Evolutionary conservation across 2,329 filamentous ascomycete genomes (phyloP), one percentile per base, ranked within the genome.

Genomic region (Aphanoascus verrucosus): DNA sequence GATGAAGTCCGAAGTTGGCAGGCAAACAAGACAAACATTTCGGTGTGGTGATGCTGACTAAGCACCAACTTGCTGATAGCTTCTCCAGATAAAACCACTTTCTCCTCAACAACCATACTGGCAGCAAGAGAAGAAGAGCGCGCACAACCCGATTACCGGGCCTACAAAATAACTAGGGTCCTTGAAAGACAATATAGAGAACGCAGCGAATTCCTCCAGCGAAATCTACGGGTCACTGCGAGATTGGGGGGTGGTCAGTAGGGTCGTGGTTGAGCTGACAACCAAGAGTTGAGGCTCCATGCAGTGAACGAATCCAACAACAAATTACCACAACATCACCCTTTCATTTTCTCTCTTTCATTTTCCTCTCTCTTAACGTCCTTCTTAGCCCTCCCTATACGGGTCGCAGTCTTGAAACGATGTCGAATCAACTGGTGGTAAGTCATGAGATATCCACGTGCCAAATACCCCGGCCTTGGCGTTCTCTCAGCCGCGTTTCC

Each of bases 351-450:
- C 52, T 55, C 54, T 53, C 51, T 56, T 17, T 53, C 54, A 49
- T 52, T 53, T 49, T 49, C 47, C 42, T 14, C 53, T 28, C 15
- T 31, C 45, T 28, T 44, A 47, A 46, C 46, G 31, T 48, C 37
- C 34, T 28, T 43, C 35, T 17, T 23, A 15, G 49, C 32, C 14
- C 42, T 32, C n/a, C n/a, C 28, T 14, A 48, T 42, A 34, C 31
- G 37, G 28, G 41, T 3, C 23, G 23, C 35, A 48, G 60, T 47
- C 17, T 34, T 11, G 32, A 40, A 54, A 40, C 23, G 59, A 75
- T 75, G 72, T 74, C 72, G 53, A 75, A 75, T 62, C 66, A 70
- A 64, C 67, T 69, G 61, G 72, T 75, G 68, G 72, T 75, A 64
- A 73, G 72, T 74, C 56, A 59, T 31, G 4, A 7, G 17, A 28